Conservation (phyloP, 768 basidiomycete species). For the Russula vinacea region DNA sequence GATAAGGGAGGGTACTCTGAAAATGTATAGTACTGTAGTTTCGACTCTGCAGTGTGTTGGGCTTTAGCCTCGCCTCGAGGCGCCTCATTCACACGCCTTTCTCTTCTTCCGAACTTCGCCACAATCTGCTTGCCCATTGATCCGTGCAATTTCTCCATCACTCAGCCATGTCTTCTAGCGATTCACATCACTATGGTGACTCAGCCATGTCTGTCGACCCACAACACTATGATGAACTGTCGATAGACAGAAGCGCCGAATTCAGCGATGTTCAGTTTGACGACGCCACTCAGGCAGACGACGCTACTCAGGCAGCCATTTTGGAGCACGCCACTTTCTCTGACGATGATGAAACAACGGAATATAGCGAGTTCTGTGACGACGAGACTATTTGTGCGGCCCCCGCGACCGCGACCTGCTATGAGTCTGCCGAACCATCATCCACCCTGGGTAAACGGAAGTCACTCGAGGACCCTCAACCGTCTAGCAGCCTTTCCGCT, state of each 20-base stretch:
- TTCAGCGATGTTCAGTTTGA: too few species aligned
- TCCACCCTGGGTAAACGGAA: conserved; percentile 20
- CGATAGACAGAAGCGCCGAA: not conserved
- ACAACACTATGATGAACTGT: not conserved
- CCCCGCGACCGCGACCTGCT: not conserved
- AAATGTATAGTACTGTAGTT: not conserved
- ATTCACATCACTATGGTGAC: not conserved
- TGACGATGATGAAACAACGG: conserved; percentile 6
- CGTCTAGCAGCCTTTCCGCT: not conserved
- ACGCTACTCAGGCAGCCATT: too few species aligned
- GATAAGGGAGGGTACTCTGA: not conserved
- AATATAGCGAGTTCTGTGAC: conserved; percentile 23
- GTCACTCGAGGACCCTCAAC: conserved; percentile 2
- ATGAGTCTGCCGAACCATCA: not conserved
- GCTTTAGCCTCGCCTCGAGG: too few species aligned
- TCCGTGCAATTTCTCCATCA: not conserved
- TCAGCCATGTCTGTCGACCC: conserved; percentile 3
- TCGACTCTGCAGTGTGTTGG: too few species aligned
- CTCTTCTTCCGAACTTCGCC: not conserved
- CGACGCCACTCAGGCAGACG: too few species aligned
- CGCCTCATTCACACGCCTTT: too few species aligned
- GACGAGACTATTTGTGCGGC: conserved; percentile 6
- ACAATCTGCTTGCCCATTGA: not conserved
- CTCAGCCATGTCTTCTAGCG: too few species aligned
- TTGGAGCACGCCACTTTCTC: too few species aligned